Base-by-base conservation (phyloP, 1,284 basidiomycete genomes). In the Austropuccinia psidii region DNA sequence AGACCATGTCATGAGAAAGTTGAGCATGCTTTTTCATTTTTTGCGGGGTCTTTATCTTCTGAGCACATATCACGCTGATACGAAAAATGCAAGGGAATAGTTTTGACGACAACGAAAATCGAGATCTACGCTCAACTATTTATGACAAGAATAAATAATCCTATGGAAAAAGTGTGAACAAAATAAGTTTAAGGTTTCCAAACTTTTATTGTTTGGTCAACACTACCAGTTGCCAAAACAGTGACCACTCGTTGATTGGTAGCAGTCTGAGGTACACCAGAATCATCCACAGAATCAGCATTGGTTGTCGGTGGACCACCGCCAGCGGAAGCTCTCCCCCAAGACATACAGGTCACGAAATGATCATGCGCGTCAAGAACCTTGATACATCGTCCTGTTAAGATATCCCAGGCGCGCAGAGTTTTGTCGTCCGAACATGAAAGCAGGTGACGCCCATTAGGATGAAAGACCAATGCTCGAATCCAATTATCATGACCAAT, bases 341-440 rank as follows among this genome's bases (percentile, higher is more conserved):
- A 93, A 5, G 87, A 84, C 76, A 92, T 85, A n/a, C 86, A 88
- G 31, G 88, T 87, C 4, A 92, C 88, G 78, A 95, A 94, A 79
- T 92, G 91, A 2, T 85, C 85, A 80, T 94, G 92, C 0, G 90
- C 91, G 75, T 93, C 90, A 55, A 94, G 85, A 47, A 87, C 90
- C 82, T 90, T 91, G 76, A 87, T 83, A 78, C 90, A 90, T 75
- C 91, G 85, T 1, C 90, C 89, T 2, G 88, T 89, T 43, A 85
- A 84, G 45, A 95, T 83, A 76, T 95, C 92, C 92, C 92, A 95
- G 17, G 93, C 85, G 9, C 90, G 87, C 78, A 94, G 87, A 9
- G 90, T 91, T 82, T 93, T 91, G 84, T 95, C 92, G 80, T 95
- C 92, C 5, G 90, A 90, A 1, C 89, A 90, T 1, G 90, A 92